Evolutionary conservation across 1,284 basidiomycete species (phyloP).

Genomic region (Cutaneotrichosporon dermatis): DNA sequence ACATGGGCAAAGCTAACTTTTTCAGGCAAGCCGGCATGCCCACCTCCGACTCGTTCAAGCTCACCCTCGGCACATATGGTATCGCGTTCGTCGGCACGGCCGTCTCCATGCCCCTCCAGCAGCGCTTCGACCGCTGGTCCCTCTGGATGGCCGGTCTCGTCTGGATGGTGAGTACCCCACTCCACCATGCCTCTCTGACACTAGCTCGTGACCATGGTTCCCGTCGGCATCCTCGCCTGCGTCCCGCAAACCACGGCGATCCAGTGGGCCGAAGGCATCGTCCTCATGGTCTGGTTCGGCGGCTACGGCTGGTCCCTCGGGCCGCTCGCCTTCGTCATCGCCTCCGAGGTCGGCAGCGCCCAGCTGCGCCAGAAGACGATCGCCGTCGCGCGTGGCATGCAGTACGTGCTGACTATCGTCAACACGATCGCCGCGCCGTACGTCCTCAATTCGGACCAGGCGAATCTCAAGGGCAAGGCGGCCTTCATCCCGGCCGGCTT

Average conservation of each 20-base stretch:
- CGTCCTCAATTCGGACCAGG: conserved; percentile 17
- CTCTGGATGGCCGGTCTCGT: conserved; percentile 1
- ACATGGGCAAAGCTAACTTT: too few relatives aligned
- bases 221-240: conserved; percentile 48
- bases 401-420: conserved; percentile 39
- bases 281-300: conserved; percentile 6
- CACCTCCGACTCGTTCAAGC: conserved; percentile 3
- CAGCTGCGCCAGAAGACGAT: conserved; percentile 52
- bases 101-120: neutral
- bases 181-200: too few relatives aligned
- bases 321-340: conserved; percentile 33
- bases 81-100: conserved; percentile 4
- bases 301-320: conserved; percentile 6
- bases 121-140: neutral
- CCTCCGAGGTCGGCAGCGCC: conserved; percentile 48
- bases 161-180: conserved; percentile 27
- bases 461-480: conserved; percentile 17
- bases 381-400: conserved; percentile 49
- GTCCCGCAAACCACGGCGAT: conserved; percentile 4
- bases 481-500: conserved; percentile 42
- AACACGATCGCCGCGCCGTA: conserved; percentile 12
- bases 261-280: conserved; percentile 11
- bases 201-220: conserved; percentile 34
- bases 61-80: conserved; percentile 5
- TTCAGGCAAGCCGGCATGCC: neutral